phyloP scores from a whole-genome alignment of 768 basidiomycete species.

The Russula griseocarnosa region DNA sequence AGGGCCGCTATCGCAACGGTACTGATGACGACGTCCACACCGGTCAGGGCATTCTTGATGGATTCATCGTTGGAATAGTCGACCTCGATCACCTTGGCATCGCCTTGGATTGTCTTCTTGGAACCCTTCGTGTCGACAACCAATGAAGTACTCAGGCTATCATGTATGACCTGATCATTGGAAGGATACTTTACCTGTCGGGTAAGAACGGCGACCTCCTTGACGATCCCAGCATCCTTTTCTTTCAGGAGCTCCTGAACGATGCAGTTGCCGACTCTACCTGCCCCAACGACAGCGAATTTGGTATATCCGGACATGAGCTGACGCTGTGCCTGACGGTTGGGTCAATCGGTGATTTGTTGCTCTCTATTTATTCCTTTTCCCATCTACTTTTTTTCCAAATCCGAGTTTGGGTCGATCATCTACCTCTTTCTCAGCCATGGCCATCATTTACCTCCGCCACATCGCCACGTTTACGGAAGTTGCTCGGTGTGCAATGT shows the following conservation, averaged over 20 bases:
- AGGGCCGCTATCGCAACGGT: neutral
- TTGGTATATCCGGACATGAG: constrained; percentile 23
- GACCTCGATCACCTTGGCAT: neutral
- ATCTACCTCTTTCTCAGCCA: no score
- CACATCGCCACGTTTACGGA: no score
- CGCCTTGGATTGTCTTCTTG: neutral
- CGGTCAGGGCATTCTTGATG: neutral
- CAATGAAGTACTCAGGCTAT: neutral
- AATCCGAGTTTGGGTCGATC: no score
- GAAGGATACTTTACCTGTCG: constrained; percentile 14
- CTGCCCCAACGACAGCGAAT: constrained; percentile 27
- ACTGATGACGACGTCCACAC: neutral
- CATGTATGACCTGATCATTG: neutral
- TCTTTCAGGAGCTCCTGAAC: constrained; percentile 18
- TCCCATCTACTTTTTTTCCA: neutral
- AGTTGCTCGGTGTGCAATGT: no score
- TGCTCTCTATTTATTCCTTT: neutral
- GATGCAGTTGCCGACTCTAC: constrained; percentile 22
- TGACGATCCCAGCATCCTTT: constrained; percentile 15
- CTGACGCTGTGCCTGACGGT: neutral
- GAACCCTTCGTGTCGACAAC: neutral
- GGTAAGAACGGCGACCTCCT: constrained; percentile 22
- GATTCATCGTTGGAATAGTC: neutral
- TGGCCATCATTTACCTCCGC: no score
- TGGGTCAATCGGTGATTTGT: neutral